Evolutionary conservation across 163 green algal genomes (phyloP).

Genomic region (Scenedesmus sp.): DNA sequence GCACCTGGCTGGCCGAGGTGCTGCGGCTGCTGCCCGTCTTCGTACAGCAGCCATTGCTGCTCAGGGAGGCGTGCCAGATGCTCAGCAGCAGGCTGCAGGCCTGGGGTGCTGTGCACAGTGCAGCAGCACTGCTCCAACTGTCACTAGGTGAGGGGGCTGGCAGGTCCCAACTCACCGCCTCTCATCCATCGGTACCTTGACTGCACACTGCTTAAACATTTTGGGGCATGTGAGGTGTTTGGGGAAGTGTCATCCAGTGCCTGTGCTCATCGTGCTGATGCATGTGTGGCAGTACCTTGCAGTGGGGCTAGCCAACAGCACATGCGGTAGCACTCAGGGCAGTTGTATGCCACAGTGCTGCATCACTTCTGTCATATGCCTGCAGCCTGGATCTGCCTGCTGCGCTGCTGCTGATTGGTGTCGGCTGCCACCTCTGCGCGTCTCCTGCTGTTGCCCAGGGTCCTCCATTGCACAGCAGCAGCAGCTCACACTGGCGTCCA

Average conservation of each 20-base stretch:
- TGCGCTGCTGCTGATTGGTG: too few species aligned
- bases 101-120: slow-evolving; percentile 57
- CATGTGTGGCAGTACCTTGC: too few species aligned
- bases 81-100: slow-evolving; percentile 50
- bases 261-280: too few species aligned
- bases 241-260: too few species aligned
- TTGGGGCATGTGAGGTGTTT: too few species aligned
- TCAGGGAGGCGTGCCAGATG: slow-evolving; percentile 37
- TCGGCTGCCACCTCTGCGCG: background rate
- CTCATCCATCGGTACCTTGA: too few species aligned
- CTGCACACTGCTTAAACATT: too few species aligned
- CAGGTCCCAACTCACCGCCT: too few species aligned
- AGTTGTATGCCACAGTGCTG: background rate
- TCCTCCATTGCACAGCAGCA: slow-evolving; percentile 59
- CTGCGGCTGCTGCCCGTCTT: slow-evolving; percentile 44
- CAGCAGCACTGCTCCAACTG: slow-evolving; percentile 66
- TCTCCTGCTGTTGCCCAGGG: slow-evolving; percentile 12
- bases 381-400: background rate
- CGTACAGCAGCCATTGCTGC: slow-evolving; percentile 50
- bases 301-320: background rate
- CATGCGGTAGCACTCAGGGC: background rate
- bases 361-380: background rate
- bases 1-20: slow-evolving; percentile 36
- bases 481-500: slow-evolving; percentile 47
- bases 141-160: slow-evolving; percentile 1